Percentiles rank a stretch among this genome's conserved stretches.
Evolutionary conservation across 805 yeast genomes (phyloP).

Genomic region (Peterozyma toletana): DNA sequence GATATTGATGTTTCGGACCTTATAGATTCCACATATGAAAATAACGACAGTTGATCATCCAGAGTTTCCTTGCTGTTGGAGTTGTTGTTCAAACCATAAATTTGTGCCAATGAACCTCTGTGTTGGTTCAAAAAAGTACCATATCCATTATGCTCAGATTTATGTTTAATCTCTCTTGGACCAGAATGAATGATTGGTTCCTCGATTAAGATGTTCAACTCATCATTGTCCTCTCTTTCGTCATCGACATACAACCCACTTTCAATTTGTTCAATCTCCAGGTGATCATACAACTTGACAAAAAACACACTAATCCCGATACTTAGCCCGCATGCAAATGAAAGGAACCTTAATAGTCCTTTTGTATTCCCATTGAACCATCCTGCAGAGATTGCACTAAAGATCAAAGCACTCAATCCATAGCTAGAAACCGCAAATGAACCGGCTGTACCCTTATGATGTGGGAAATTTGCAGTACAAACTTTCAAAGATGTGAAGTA

Average conservation of each 20-base stretch:
- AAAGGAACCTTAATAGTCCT: slow-evolving; percentile 48
- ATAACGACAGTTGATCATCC: slow-evolving; percentile 15
- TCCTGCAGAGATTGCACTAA: slow-evolving; percentile 48
- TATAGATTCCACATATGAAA: slow-evolving; percentile 18
- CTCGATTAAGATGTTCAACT: background rate
- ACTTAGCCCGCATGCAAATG: slow-evolving; percentile 40
- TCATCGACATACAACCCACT: background rate
- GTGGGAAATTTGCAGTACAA: slow-evolving; percentile 59
- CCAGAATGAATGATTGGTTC: background rate
- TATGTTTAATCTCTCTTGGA: slow-evolving; percentile 1
- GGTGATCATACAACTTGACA: slow-evolving; percentile 27
- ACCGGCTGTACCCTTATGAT: slow-evolving; percentile 63
- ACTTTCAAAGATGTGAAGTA: slow-evolving; percentile 54
- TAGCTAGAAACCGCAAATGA: slow-evolving; percentile 62
- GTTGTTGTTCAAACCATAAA: slow-evolving; percentile 14
- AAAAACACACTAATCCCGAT: slow-evolving; percentile 39
- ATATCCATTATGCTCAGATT: slow-evolving; percentile 1
- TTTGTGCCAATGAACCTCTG: slow-evolving; percentile 27
- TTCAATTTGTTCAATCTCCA: slow-evolving; percentile 14
- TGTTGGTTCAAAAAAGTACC: slow-evolving; percentile 20
- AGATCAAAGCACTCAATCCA: slow-evolving; percentile 65
- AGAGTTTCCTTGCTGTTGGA: slow-evolving; percentile 13
- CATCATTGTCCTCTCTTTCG: slow-evolving; percentile 3
- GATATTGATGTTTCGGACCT: slow-evolving; percentile 17
- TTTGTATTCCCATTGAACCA: slow-evolving; percentile 46